phyloP scores from a whole-genome alignment of 176 grass and related monocot genomes.

The Rhipidocladum racemiflorum region DNA sequence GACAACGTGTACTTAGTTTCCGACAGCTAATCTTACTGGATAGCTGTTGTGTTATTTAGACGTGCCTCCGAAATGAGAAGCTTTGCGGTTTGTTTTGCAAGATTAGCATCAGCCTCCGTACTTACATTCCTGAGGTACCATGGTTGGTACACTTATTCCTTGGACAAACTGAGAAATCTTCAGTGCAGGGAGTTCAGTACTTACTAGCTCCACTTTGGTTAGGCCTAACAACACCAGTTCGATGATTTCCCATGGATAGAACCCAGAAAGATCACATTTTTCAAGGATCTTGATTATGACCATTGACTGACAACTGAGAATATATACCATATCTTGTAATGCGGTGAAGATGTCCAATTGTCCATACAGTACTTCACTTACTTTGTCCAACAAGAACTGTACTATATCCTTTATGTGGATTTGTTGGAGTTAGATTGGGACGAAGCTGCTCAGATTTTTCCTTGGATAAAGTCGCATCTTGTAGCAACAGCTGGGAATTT shows the following conservation, averaged over 20 bases:
- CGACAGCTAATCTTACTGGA: too few relatives aligned
- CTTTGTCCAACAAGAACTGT: slow-evolving; percentile 9
- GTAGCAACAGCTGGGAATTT: slow-evolving; percentile 15
- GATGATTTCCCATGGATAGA: background rate
- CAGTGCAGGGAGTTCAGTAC: background rate
- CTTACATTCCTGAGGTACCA: background rate
- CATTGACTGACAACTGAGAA: background rate
- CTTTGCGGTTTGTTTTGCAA: slow-evolving; percentile 32
- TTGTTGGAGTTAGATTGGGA: slow-evolving; percentile 14
- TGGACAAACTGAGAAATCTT: background rate
- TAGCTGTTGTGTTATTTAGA: too few relatives aligned
- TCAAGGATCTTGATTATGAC: too few relatives aligned
- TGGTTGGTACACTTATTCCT: slow-evolving; percentile 9
- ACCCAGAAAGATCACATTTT: background rate
- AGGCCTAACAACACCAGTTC: background rate
- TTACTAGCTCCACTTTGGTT: background rate
- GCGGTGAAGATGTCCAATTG: background rate
- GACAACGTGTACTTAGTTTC: too few relatives aligned
- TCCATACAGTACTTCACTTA: background rate
- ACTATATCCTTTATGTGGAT: slow-evolving; percentile 18
- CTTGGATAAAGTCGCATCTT: slow-evolving; percentile 33
- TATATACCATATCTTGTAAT: background rate
- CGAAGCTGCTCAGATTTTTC: slow-evolving; percentile 45
- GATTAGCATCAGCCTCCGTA: slow-evolving; percentile 15
- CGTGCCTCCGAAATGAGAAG: too few relatives aligned